A percentile compares a stretch with the other conserved stretches of the same genome.
Conservation (phyloP, 352 stramenopile species). For the Blastocystis sp. region DNA sequence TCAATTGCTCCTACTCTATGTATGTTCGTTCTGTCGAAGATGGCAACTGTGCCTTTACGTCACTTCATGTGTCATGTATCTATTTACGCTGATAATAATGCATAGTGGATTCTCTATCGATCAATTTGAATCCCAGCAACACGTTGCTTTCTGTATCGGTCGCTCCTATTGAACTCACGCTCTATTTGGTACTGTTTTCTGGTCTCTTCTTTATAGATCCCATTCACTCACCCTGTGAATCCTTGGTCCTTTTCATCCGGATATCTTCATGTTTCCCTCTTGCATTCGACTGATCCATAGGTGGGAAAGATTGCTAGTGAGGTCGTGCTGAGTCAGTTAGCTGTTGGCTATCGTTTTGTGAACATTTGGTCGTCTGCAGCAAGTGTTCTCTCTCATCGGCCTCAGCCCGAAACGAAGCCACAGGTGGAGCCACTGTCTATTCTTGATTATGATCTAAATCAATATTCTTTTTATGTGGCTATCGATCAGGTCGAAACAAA, state of each 20-base stretch:
- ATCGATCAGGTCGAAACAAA: not conserved
- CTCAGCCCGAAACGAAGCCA: not conserved
- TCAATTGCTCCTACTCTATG: not conserved
- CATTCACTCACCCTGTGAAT: not conserved
- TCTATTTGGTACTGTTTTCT: not conserved
- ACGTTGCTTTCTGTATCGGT: not conserved
- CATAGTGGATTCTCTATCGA: not conserved
- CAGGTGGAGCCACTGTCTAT: not conserved
- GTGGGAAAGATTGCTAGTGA: not conserved
- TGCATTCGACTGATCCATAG: not conserved
- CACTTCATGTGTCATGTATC: not conserved
- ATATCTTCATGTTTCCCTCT: not conserved
- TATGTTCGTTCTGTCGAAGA: not conserved
- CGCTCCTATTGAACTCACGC: not conserved
- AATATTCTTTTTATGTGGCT: not conserved
- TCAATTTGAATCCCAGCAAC: not conserved
- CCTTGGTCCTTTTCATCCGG: slow-evolving; percentile 6
- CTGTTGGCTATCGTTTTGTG: not conserved
- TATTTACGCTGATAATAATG: too few species aligned
- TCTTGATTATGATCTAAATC: not conserved
- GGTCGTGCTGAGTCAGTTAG: not conserved
- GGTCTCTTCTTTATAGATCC: not conserved
- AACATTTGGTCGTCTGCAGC: not conserved
- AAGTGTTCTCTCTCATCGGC: not conserved
- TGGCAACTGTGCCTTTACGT: not conserved